Conservation (phyloP, 75 land plant genomes). For the Pseudotsuga menziesii region DNA sequence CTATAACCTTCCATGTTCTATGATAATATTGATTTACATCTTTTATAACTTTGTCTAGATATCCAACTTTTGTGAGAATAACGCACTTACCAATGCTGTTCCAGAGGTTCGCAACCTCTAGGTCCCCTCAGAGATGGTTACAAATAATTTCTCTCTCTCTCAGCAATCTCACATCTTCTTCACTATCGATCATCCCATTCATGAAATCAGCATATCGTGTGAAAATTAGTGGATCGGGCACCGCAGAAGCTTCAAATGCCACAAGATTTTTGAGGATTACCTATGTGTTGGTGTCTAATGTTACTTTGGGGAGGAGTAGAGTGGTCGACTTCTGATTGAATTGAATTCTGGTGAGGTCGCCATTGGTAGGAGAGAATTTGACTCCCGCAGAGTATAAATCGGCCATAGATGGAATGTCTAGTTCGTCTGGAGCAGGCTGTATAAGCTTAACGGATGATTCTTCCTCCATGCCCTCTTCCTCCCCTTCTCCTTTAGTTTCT, state of each 20-base stretch:
- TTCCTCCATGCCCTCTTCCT: background rate
- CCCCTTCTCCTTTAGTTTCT: too few relatives aligned
- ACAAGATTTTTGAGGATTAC: constrained; percentile 13
- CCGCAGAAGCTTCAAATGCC: constrained; percentile 42
- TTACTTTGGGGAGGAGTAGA: constrained; percentile 29
- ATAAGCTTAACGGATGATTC: background rate
- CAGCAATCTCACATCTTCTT: constrained; percentile 24
- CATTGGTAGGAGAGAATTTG: constrained; percentile 16
- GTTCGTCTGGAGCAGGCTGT: constrained; percentile 29
- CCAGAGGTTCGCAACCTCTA: too few relatives aligned
- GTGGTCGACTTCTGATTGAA: constrained; percentile 27
- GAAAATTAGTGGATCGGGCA: constrained; percentile 25
- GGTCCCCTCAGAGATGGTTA: constrained; percentile 49
- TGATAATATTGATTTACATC: constrained; percentile 36
- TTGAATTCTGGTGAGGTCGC: constrained; percentile 22
- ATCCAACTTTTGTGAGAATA: constrained; percentile 17
- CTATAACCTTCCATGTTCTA: constrained; percentile 30
- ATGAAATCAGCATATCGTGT: constrained; percentile 58
- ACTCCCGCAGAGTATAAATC: constrained; percentile 26
- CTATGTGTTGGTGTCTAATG: constrained; percentile 36
- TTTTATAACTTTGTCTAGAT: constrained; percentile 40
- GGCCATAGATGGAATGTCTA: constrained; percentile 27
- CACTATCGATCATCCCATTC: constrained; percentile 59
- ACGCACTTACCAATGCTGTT: background rate
- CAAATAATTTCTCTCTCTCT: constrained; percentile 37